phyloP scores from a whole-genome alignment of 208 protist species.

The Trypanosoma melophagium region DNA sequence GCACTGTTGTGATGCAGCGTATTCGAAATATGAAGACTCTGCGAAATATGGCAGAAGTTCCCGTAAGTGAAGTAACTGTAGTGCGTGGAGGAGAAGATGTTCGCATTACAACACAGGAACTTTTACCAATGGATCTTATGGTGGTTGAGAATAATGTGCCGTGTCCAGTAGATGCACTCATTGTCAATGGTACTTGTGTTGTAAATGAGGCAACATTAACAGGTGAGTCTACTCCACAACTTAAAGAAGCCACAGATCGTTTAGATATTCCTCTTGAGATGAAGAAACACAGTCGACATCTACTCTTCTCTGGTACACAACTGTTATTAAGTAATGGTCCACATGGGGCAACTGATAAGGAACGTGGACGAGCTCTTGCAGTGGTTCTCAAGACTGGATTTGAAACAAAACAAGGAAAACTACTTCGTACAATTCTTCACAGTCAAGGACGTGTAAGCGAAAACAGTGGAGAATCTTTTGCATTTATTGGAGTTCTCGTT shows the following conservation, averaged over 20 bases:
- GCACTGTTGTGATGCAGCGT: slow-evolving; percentile 92
- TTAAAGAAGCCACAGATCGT: slow-evolving; percentile 92
- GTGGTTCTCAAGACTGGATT: slow-evolving; percentile 99
- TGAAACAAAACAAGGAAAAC: slow-evolving; percentile 97
- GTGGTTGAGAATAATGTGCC: slow-evolving; percentile 76
- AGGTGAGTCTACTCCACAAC: slow-evolving; percentile 98
- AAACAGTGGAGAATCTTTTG: slow-evolving; percentile 94
- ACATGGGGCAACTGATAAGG: slow-evolving; percentile 50
- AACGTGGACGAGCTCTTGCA: slow-evolving; percentile 63
- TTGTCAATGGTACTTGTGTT: slow-evolving; percentile 95
- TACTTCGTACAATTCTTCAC: slow-evolving; percentile 93
- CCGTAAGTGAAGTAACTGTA: slow-evolving; percentile 73
- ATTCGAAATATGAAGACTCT: slow-evolving; percentile 93
- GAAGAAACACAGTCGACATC: slow-evolving; percentile 89
- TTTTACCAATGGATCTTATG: slow-evolving; percentile 96
- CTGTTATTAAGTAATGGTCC: slow-evolving; percentile 89
- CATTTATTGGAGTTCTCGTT: slow-evolving; percentile 97
- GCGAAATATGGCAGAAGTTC: slow-evolving; percentile 91
- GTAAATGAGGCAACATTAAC: slow-evolving; percentile 99
- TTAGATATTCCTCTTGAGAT: slow-evolving; percentile 62
- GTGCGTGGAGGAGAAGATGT: slow-evolving; percentile 67
- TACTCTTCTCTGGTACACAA: slow-evolving; percentile 95
- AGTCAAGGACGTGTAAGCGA: slow-evolving; percentile 94
- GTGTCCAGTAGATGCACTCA: slow-evolving; percentile 94
- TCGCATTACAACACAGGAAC: slow-evolving; percentile 55